Evolutionary conservation across 2,329 filamentous ascomycete species (phyloP), one percentile per base, ranked within the genome.

Genomic region (Trichoderma sp.): DNA sequence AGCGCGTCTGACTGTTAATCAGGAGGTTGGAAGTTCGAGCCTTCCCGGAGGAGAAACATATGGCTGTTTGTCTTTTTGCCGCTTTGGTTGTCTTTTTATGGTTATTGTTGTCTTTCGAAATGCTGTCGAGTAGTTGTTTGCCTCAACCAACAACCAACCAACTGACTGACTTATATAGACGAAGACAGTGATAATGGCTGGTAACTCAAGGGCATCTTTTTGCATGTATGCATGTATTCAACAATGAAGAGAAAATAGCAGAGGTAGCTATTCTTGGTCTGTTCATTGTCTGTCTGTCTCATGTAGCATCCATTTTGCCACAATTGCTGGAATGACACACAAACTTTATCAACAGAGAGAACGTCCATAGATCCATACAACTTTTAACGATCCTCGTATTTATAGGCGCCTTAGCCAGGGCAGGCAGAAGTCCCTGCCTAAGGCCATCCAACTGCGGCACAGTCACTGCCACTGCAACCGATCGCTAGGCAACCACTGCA

Each of bases 1-100:
- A 87, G 86, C 85, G 86, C 86, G 86, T 87, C 83, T 84, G 86
- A 87, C 86, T 87, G 86, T 87, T 87, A 87, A 73, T 73, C 72
- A 73, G 72, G 72, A 73, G 72, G 72, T 73, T 73, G 72, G 72
- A 73, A 73, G 72, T 73, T 73, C 72, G 72, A 73, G 72, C 72
- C 72, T 73, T 73, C 72, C 72, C 65, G 68, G 72, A 67, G 72
- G 72, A 73, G 72, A 68, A 6, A 32, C 6, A 4, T 15, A 2
- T 30, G 28, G 5, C 6, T 43, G 34, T 9, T 60, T 66, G 6
- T 34, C n/a, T 62, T 70, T 70, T 36, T 53, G 36, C 15, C 14
- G 3, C 1, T 66, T 34, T 34, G 3, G 8, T 1, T 53, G 12
- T n/a, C n/a, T 36, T 34, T n/a, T 39, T 24, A 57, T 57, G 12